Conservation (phyloP, 192 early-diverging fungal species). For the Backusella liffmaniae region DNA sequence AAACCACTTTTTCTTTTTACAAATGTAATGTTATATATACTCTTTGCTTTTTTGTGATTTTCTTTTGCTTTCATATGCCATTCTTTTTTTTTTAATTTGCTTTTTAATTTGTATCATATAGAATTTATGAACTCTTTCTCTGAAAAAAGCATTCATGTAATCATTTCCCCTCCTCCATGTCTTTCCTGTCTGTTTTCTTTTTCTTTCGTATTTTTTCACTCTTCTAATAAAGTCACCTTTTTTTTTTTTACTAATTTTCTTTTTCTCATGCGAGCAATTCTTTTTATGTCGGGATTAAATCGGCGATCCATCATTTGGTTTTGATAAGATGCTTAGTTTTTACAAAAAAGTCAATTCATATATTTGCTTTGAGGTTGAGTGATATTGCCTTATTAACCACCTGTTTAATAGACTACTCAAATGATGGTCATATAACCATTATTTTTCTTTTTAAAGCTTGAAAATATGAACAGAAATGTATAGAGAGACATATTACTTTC, state of each 20-base stretch:
- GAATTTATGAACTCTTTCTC: background rate
- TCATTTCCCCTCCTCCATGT: background rate
- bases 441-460: too few relatives aligned
- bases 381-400: too few relatives aligned
- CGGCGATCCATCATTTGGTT: background rate
- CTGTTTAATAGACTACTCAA: background rate
- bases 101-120: background rate
- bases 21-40: background rate
- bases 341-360: background rate
- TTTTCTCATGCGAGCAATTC: background rate
- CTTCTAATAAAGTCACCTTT: background rate
- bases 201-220: background rate
- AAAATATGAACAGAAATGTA: too few relatives aligned
- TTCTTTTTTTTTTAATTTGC: background rate
- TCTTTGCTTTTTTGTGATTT: background rate
- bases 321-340: constrained; percentile 2
- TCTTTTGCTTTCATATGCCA: background rate
- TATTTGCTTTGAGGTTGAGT: too few relatives aligned
- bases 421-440: too few relatives aligned
- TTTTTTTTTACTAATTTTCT: background rate
- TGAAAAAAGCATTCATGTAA: background rate
- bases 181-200: background rate
- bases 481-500: too few relatives aligned
- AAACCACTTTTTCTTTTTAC: background rate
- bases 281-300: background rate